phyloP scores from a whole-genome alignment of 1,284 basidiomycete species.

The Microbotryomycetes sp. region DNA sequence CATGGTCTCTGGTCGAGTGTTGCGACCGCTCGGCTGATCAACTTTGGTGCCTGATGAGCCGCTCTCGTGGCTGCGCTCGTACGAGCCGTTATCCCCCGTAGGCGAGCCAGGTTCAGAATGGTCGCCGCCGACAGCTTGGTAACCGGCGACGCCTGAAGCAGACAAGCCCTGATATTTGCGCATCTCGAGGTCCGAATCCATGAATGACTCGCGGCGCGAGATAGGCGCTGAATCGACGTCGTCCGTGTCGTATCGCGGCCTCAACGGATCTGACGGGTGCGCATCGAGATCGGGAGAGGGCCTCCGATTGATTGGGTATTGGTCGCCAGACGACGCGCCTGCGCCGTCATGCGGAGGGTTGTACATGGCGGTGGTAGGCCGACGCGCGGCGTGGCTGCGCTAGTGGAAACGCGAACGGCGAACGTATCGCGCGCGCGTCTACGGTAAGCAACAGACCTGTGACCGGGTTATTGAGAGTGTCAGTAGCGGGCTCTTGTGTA shows the following conservation, averaged over 20 bases:
- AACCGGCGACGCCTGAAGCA: conserved; percentile 27
- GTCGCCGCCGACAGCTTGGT: conserved; percentile 29
- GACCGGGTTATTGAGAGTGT: too few relatives aligned
- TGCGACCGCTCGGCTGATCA: conserved; percentile 14
- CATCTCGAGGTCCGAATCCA: conserved; percentile 30
- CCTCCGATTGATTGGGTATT: background rate
- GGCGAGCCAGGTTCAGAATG: conserved; percentile 27
- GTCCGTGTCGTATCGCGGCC: background rate
- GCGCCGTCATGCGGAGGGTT: background rate
- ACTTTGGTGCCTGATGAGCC: conserved; percentile 28
- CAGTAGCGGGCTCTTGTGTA: too few relatives aligned
- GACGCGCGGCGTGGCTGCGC: too few relatives aligned
- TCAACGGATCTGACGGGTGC: conserved; percentile 16
- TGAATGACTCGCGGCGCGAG: conserved; percentile 23
- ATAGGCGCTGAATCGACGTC: background rate
- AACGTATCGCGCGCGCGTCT: too few relatives aligned
- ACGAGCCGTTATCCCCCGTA: conserved; percentile 16
- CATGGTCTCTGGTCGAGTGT: conserved; percentile 24
- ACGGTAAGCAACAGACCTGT: too few relatives aligned
- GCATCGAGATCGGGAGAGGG: conserved; percentile 21
- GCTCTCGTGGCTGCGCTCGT: conserved; percentile 32
- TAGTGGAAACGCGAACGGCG: too few relatives aligned
- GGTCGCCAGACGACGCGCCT: background rate
- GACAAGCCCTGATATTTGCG: conserved; percentile 32
- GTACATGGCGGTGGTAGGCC: background rate